phyloP scores from a whole-genome alignment of 2,329 filamentous ascomycete species.

The Pyrenophora teres region DNA sequence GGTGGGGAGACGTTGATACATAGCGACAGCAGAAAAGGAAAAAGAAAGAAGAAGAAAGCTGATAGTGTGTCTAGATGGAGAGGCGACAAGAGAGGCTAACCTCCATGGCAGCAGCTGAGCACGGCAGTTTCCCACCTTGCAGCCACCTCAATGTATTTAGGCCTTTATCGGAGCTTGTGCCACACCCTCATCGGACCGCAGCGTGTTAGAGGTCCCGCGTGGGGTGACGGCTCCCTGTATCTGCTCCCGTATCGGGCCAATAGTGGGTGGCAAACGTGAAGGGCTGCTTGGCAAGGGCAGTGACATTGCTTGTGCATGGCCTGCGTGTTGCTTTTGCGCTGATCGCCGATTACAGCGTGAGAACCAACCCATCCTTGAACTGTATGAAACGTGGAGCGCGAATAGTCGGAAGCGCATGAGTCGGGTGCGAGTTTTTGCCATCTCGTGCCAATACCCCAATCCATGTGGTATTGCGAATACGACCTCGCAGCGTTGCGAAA shows the following conservation, averaged over 20 bases:
- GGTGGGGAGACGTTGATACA: background rate
- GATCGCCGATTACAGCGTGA: background rate
- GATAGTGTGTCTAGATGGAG: background rate
- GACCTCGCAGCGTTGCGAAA: no score
- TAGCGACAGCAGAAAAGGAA: background rate
- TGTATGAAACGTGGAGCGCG: background rate
- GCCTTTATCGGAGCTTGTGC: background rate
- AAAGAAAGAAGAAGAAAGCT: slow-evolving; percentile 4
- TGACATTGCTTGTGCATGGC: background rate
- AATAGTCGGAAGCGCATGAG: background rate
- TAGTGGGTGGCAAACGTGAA: background rate
- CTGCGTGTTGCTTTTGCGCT: slow-evolving; percentile 1
- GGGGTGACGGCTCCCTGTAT: slow-evolving; percentile 1
- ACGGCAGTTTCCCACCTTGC: slow-evolving; percentile 2
- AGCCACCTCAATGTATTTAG: background rate
- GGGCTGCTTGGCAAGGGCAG: background rate
- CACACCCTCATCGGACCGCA: background rate
- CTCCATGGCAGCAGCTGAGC: slow-evolving; percentile 13
- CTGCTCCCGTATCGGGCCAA: background rate
- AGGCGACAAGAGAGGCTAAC: slow-evolving; percentile 5
- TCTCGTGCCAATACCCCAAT: no score
- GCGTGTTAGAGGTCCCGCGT: slow-evolving; percentile 7
- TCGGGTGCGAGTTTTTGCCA: background rate
- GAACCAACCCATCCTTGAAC: background rate
- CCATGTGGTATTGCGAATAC: no score